Base-by-base conservation (phyloP, 257 asterid genomes). In the Solanum chaucha region DNA sequence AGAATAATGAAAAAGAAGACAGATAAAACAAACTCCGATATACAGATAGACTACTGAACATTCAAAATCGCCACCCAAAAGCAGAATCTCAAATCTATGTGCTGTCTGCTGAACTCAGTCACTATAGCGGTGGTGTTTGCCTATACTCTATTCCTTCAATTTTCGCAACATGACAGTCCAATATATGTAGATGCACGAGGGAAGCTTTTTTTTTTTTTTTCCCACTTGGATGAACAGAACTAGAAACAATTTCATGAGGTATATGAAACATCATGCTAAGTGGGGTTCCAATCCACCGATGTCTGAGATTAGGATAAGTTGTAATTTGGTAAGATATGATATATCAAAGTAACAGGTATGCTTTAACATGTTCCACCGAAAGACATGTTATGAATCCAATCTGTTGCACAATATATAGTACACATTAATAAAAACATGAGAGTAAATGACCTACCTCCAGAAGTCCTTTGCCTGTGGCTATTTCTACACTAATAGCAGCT, bases 381-480 rank as follows among this genome's bases (percentile, higher is more conserved):
- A 77, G 36, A 77, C 28, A n/a, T n/a, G 61, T 24, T 8, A 72
- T 68, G n/a, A 35, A 73, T 77, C 83, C 61, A 77, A n/a, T 41
- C n/a, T 6, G 9, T 14, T n/a, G 44, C 12, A 40, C 7, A 75
- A n/a, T 75, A 40, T 75, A 9, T 41, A 8, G 19, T 48, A 8
- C 9, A 15, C 67, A 80, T 2, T 4, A 46, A 26, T 1, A 13
- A 26, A 46, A 65, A 41, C 36, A 46, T 34, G 71, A 68, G 88
- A 22, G 8, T 14, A 13, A 73, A 12, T 28, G 35, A 6, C 71
- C 48, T 74, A 92, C 94, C 94, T 92, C 93, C 24, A 92, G 88
- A 87, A 91, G 97, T 64, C 98, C 99, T 93, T 94, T 95, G 64
- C 99, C 99, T 8, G 99, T 94, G 1, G 89, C 91, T 55, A 95